Conservation (phyloP, 2,329 filamentous ascomycete genomes). For the Pyrenophora seminiperda region DNA sequence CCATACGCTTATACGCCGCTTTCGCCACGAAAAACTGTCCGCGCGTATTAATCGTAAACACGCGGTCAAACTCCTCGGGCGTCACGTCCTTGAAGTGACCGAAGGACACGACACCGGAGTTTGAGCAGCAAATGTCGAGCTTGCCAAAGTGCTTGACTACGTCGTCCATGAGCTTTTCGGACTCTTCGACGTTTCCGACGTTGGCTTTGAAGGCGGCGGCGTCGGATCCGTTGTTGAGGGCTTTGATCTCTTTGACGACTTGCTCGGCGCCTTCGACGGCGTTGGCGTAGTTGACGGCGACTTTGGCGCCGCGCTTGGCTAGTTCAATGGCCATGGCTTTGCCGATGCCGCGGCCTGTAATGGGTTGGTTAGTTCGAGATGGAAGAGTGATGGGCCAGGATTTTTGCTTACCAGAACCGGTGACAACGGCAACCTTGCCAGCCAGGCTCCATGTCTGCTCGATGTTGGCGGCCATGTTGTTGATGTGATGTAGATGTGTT, state of each 20-base stretch:
- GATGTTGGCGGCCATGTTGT: conserved; percentile 46
- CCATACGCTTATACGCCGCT: conserved; percentile 60
- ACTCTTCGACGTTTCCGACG: conserved; percentile 68
- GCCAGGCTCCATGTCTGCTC: conserved; percentile 57
- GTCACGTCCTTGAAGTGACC: conserved; percentile 60
- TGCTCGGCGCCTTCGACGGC: conserved; percentile 67
- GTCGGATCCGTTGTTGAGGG: conserved; percentile 62
- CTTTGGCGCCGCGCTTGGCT: conserved; percentile 67
- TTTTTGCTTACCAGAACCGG: conserved; percentile 53
- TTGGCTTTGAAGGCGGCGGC: conserved; percentile 71
- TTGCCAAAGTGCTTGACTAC: conserved; percentile 68
- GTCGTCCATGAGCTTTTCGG: conserved; percentile 66
- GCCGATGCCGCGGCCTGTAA: conserved; percentile 66
- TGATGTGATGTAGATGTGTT: conserved; percentile 23
- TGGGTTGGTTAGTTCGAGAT: conserved; percentile 25
- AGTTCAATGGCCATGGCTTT: conserved; percentile 70
- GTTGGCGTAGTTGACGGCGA: conserved; percentile 72
- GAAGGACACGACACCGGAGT: conserved; percentile 64
- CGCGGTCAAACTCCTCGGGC: conserved; percentile 62
- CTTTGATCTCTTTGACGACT: conserved; percentile 69
- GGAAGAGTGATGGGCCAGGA: neutral
- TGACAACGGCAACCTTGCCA: conserved; percentile 61
- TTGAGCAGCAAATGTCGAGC: conserved; percentile 72
- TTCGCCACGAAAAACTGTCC: conserved; percentile 68
- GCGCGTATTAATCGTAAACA: conserved; percentile 66